Evolutionary conservation across 2,329 filamentous ascomycete species (phyloP).

Genomic region (Scleromitrula shiraiana): DNA sequence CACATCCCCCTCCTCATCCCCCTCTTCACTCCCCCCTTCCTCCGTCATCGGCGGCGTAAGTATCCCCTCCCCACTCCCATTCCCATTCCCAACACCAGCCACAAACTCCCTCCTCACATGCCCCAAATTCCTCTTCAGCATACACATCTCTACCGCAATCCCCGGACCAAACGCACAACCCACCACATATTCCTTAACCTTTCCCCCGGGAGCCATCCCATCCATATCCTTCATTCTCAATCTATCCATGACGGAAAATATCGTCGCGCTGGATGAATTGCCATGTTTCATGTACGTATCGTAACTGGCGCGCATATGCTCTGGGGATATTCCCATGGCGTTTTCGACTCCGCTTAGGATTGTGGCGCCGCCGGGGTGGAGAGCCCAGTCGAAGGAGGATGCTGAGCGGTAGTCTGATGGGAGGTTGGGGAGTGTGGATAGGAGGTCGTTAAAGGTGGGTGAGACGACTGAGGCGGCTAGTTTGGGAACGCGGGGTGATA

Average conservation of each 20-base stretch:
- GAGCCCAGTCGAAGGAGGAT: constrained; percentile 62
- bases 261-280: constrained; percentile 62
- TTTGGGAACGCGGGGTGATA: constrained; percentile 53
- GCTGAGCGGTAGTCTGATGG: constrained; percentile 39
- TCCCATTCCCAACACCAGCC: constrained; percentile 3
- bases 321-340: constrained; percentile 47
- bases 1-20: constrained; percentile 20
- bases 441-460: constrained; percentile 46
- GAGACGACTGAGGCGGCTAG: constrained; percentile 44
- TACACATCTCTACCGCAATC: constrained; percentile 59
- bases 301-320: constrained; percentile 63
- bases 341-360: constrained; percentile 57
- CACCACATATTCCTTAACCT: constrained; percentile 50
- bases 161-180: constrained; percentile 65
- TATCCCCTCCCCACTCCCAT: constrained; percentile 21
- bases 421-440: constrained; percentile 39
- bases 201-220: constrained; percentile 41
- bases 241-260: constrained; percentile 58
- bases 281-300: constrained; percentile 61
- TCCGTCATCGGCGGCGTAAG: constrained; percentile 28
- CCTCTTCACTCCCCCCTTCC: neutral
- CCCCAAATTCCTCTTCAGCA: constrained; percentile 41
- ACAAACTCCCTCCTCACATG: constrained; percentile 20
- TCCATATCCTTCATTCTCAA: constrained; percentile 55
- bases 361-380: constrained; percentile 61